Evolutionary conservation across 768 basidiomycete species (phyloP).

Genomic region (Boletus sensibilis): DNA sequence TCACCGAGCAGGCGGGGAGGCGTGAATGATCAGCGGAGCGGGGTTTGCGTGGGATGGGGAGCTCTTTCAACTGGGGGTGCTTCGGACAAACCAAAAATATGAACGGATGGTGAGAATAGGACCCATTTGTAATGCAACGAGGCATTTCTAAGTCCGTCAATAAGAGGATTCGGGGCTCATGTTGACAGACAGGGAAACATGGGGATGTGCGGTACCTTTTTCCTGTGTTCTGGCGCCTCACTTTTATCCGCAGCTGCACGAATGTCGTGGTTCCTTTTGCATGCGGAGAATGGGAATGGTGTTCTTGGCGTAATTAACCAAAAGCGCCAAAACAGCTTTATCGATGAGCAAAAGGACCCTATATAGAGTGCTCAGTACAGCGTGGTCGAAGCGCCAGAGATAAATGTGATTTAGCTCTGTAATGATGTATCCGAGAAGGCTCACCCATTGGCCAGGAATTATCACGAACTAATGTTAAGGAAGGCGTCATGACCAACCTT

Average conservation of each 20-base stretch:
- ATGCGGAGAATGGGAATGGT: neutral
- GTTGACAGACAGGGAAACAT: slow-evolving; percentile 3
- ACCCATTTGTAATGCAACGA: slow-evolving; percentile 17
- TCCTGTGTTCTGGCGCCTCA: neutral
- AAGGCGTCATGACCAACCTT: slow-evolving; percentile 19
- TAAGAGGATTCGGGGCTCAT: neutral
- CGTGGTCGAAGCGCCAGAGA: slow-evolving; percentile 10
- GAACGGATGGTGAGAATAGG: neutral
- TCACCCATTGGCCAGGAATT: slow-evolving; percentile 10
- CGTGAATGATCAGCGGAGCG: slow-evolving; percentile 13
- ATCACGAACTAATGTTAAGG: slow-evolving; percentile 1
- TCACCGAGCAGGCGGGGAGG: slow-evolving; percentile 2
- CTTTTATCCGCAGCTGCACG: neutral
- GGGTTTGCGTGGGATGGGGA: neutral
- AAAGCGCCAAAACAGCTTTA: slow-evolving; percentile 13
- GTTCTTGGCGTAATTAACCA: slow-evolving; percentile 4
- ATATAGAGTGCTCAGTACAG: slow-evolving; percentile 3
- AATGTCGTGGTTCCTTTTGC: neutral
- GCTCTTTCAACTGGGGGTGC: neutral
- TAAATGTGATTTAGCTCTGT: slow-evolving; percentile 1
- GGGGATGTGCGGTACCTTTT: slow-evolving; percentile 9
- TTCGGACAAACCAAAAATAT: neutral
- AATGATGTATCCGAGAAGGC: slow-evolving; percentile 8
- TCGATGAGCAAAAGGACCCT: slow-evolving; percentile 18
- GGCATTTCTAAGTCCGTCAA: slow-evolving; percentile 3